A percentile compares a stretch with the other conserved stretches of the same genome.
These are phyloP conservation scores for Penicillium lagena DNA, from an alignment of 495 filamentous ascomycete species.

Conservation along the genomic window DNA sequence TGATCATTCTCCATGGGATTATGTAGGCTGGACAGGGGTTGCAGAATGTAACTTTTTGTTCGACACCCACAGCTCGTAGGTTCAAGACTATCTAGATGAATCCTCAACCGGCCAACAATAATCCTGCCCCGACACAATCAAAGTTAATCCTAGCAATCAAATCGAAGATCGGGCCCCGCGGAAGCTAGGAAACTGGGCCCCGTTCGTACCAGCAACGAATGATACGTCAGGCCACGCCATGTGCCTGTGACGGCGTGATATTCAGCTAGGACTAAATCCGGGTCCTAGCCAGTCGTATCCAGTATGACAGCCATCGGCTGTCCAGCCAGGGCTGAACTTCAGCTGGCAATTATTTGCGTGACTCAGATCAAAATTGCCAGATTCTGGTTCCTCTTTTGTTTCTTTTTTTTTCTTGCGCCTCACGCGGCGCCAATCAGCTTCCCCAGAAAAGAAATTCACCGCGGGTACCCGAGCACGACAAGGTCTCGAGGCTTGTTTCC, in stretches of 20 bases:
- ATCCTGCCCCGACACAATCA: background rate
- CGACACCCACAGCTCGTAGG: too few species aligned
- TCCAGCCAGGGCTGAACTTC: too few species aligned
- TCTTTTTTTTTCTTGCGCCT: background rate
- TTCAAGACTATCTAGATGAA: too few species aligned
- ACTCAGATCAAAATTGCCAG: constrained; percentile 4
- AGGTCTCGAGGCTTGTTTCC: constrained; percentile 15
- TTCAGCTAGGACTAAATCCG: constrained; percentile 13
- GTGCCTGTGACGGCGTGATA: constrained; percentile 13
- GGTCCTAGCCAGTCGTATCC: constrained; percentile 14
- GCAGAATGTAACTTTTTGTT: too few species aligned
- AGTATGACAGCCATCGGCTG: constrained; percentile 1
- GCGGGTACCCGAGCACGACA: constrained; percentile 5
- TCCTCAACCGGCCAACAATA: background rate
- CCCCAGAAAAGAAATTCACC: background rate
- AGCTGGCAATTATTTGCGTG: background rate
- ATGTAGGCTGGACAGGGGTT: too few species aligned
- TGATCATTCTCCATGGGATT: too few species aligned
- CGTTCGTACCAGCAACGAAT: background rate
- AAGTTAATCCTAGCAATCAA: too few species aligned
- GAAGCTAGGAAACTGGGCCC: constrained; percentile 10
- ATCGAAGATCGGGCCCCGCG: background rate
- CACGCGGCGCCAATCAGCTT: constrained; percentile 4
- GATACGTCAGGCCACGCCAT: constrained; percentile 14
- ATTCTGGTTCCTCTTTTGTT: background rate